Conservation (phyloP, 192 early-diverging fungal genomes). For the Coemansia sp. region DNA sequence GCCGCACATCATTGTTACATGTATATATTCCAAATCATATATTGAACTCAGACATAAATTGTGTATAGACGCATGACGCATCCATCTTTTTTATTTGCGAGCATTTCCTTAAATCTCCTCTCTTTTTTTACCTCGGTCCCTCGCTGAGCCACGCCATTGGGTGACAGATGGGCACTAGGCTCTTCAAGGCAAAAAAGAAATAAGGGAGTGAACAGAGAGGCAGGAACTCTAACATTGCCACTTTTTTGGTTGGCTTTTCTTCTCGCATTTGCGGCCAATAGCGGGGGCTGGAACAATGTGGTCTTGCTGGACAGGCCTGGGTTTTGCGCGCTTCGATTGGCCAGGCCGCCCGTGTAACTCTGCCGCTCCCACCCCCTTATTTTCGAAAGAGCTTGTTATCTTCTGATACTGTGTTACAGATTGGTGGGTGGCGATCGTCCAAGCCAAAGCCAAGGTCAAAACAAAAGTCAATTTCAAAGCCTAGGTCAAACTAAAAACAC, state of each 20-base stretch:
- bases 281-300: not conserved
- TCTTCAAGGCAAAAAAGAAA: not conserved
- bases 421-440: not conserved
- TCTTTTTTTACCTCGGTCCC: not conserved
- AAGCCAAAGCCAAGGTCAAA: too few relatives aligned
- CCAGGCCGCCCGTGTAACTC: not conserved
- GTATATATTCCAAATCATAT: not conserved
- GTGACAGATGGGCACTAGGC: not conserved
- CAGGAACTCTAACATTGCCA: not conserved
- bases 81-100: not conserved
- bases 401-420: not conserved
- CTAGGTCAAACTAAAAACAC: too few relatives aligned
- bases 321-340: not conserved
- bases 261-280: not conserved
- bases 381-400: not conserved
- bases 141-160: not conserved
- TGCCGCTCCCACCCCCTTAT: not conserved
- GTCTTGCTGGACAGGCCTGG: not conserved
- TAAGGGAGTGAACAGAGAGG: not conserved
- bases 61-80: not conserved
- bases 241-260: not conserved
- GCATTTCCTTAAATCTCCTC: not conserved
- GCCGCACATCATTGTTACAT: not conserved
- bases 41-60: conserved; percentile 1
- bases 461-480: too few relatives aligned